Evolutionary conservation across 2,329 filamentous ascomycete species (phyloP).

Genomic region (Alternaria sp.): DNA sequence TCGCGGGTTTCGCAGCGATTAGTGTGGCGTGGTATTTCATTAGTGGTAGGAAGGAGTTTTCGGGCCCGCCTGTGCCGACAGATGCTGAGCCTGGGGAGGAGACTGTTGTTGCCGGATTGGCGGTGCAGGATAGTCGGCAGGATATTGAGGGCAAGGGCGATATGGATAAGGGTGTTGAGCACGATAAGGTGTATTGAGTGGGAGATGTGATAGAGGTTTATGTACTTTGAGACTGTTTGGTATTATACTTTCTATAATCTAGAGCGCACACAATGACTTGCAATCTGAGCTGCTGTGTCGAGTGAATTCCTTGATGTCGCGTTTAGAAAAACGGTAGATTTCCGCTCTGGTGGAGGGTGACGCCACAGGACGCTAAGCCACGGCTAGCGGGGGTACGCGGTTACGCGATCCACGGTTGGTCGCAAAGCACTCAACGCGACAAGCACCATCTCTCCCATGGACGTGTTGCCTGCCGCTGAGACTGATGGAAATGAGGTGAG

Average conservation of each 20-base stretch:
- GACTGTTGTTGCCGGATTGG: slow-evolving; percentile 40
- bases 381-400: slow-evolving; percentile 15
- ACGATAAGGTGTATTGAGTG: neutral
- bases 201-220: neutral
- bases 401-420: slow-evolving; percentile 4
- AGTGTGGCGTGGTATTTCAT: slow-evolving; percentile 48
- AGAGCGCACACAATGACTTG: too few relatives aligned
- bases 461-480: slow-evolving; percentile 19
- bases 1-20: slow-evolving; percentile 49
- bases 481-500: slow-evolving; percentile 30
- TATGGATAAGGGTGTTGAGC: slow-evolving; percentile 22
- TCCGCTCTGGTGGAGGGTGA: neutral
- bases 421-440: slow-evolving; percentile 28
- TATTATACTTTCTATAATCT: neutral
- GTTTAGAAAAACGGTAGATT: neutral
- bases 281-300: too few relatives aligned
- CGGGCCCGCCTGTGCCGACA: slow-evolving; percentile 46
- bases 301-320: too few relatives aligned
- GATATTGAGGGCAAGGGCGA: slow-evolving; percentile 33
- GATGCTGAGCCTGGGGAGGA: slow-evolving; percentile 45
- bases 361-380: slow-evolving; percentile 14
- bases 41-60: slow-evolving; percentile 47
- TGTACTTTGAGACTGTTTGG: neutral
- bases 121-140: slow-evolving; percentile 36
- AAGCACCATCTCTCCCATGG: slow-evolving; percentile 23